Base-by-base conservation (phyloP, 1,284 basidiomycete species). In the Boletus sp. region DNA sequence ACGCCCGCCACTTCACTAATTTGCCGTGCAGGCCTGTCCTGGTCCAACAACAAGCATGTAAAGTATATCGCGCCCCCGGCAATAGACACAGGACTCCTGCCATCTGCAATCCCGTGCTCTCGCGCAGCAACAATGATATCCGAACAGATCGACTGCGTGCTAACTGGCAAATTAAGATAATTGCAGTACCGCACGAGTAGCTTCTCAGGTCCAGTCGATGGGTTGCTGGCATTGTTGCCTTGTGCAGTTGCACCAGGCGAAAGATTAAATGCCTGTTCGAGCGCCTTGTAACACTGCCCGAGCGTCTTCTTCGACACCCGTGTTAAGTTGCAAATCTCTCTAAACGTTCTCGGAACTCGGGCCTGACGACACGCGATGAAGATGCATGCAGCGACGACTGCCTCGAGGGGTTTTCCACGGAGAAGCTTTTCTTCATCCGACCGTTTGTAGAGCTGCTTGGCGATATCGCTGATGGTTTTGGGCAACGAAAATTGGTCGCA, bases 301-400 rank as follows among this genome's bases (percentile, higher is more conserved):
- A 98, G 87, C 48, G 92, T 87, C 81, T 98, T 97, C 82, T 99
- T 98, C 71, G 91, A 89, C 60, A 98, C 95, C 68, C 92, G 89
- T 9, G 95, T 95, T 61, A 97, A 81, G 68, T 94, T 92, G 77
- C 94, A 95, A 52, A 99, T 95, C 78, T 99, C 97, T 68, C 92
- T 88, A 81, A 99, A 98, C 58, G 95, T 97, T 65, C 97, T 86
- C 0, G 93, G 93, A 16, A 97, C 95, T 68, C 94, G 91, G 19
- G 92, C 94, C 76, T 96, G 93, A 61, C 97, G 87, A 76, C 96
- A 98, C 0, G 97, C 97, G 68, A 98, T 96, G 75, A 98, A 98
- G 75, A 99, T 97, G 78, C 95, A 98, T 3, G 97, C 96, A 16
- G 96, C 97, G 67, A 98, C 95, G 71, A 97, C 90, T 1, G 95